phyloP scores from a whole-genome alignment of 495 filamentous ascomycete genomes.

The Lasiosphaeria ovina region DNA sequence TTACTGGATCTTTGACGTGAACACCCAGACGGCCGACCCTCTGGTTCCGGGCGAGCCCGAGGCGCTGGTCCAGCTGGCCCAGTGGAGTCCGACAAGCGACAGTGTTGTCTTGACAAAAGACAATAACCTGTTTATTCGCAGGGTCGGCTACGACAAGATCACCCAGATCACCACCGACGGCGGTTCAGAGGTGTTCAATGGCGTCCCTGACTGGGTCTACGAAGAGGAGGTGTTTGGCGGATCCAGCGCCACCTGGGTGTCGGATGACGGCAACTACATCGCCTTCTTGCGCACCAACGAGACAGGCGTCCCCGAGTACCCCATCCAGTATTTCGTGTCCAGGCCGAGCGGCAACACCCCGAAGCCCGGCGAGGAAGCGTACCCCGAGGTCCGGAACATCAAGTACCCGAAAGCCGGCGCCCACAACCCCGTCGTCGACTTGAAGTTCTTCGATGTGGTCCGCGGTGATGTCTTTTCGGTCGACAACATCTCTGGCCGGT shows the following conservation, averaged over 20 bases:
- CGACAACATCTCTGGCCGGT: slow-evolving; percentile 68
- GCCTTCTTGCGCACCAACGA: slow-evolving; percentile 94
- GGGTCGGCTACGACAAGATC: slow-evolving; percentile 54
- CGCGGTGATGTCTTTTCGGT: slow-evolving; percentile 77
- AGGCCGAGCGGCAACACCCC: slow-evolving; percentile 77
- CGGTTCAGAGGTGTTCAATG: slow-evolving; percentile 84
- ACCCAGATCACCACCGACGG: slow-evolving; percentile 82
- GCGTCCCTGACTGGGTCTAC: slow-evolving; percentile 98
- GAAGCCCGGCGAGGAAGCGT: slow-evolving; percentile 72
- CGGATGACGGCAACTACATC: slow-evolving; percentile 78
- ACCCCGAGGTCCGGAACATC: slow-evolving; percentile 86
- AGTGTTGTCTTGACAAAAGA: slow-evolving; percentile 78
- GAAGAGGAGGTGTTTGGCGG: slow-evolving; percentile 89
- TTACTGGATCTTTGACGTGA: slow-evolving; percentile 95
- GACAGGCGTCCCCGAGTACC: slow-evolving; percentile 85
- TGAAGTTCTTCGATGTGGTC: slow-evolving; percentile 87
- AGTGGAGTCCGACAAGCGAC: slow-evolving; percentile 87
- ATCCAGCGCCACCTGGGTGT: slow-evolving; percentile 92
- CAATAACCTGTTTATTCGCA: slow-evolving; percentile 85
- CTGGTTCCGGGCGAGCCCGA: slow-evolving; percentile 67
- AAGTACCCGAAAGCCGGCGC: slow-evolving; percentile 97
- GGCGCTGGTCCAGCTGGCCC: slow-evolving; percentile 76
- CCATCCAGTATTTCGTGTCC: slow-evolving; percentile 89
- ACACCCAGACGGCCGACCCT: slow-evolving; percentile 72
- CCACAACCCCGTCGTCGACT: slow-evolving; percentile 82